Evolutionary conservation across 352 stramenopile species (phyloP), one percentile per base, ranked within the genome.

Genomic region (Phytophthora boehmeriae): DNA sequence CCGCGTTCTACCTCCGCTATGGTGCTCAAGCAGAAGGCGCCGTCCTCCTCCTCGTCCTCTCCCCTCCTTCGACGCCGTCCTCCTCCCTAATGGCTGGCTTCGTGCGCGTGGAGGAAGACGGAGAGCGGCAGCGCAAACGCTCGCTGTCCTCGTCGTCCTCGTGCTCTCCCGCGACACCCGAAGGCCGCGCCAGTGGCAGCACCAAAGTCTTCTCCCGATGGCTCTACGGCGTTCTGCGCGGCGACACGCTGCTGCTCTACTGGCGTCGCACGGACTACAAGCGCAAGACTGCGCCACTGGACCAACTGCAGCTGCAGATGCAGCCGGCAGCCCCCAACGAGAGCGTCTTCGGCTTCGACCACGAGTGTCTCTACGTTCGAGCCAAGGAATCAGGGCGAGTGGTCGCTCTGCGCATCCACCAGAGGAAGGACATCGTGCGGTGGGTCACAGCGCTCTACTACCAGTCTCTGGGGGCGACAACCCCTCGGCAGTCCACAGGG

Each of bases 401-500:
- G 16, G 43, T 86, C 28, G 75, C 75, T 9, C 57, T 86, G 28
- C 77, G 77, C 51, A 82, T 86, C 52, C 75, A 86, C 57, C 68
- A 86, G 59, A 72, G 75, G 63, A 86, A 86, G 54, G 77, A 86
- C 16, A 86, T 86, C 43, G 77, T 83, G 32, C 74, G 75, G 8
- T 86, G 77, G 77, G 77, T 86, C 50, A 86, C 77, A 17, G 77
- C 77, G 54, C 70, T 86, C 28, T 86, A 86, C 56, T 86, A 86
- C 59, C 72, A 83, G 66, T 84, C 75, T 42, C 70, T 84, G 25
- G 25, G 25, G 6, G 25, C 17, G 63, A 50, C 22, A 62, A 25
- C 42, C 50, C 47, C 17, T 50, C 47, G 5, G 41, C 44, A 46
- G 32, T 43, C 13, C 47, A 54, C 14, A 50, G 17, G 19, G 14